phyloP scores from a whole-genome alignment of 768 basidiomycete genomes.

The Tricholoma terreum region DNA sequence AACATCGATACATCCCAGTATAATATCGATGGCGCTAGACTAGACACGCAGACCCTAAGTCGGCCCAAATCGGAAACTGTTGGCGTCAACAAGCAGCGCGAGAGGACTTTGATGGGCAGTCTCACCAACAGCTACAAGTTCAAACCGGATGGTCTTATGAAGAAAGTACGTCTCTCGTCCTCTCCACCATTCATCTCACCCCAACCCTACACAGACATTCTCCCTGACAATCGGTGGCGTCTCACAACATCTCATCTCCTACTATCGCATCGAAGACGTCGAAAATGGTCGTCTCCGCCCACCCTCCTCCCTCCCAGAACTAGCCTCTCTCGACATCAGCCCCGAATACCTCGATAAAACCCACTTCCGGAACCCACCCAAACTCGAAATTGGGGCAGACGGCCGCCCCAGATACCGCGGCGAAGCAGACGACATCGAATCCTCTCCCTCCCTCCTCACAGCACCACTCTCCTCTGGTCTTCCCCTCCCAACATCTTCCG shows the following conservation, averaged over 20 bases:
- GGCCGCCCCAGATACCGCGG: conserved; percentile 81
- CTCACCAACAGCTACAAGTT: conserved; percentile 93
- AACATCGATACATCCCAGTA: conserved; percentile 33
- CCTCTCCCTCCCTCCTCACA: conserved; percentile 37
- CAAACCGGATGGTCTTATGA: conserved; percentile 91
- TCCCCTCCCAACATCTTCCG: conserved; percentile 32
- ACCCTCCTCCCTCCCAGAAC: conserved; percentile 85
- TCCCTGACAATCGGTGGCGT: conserved; percentile 83
- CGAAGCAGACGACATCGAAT: conserved; percentile 71
- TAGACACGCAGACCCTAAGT: conserved; percentile 51
- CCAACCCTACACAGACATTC: conserved; percentile 62
- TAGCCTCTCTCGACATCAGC: conserved; percentile 82
- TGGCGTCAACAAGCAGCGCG: conserved; percentile 67
- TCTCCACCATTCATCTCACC: neutral
- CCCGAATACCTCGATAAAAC: conserved; percentile 87
- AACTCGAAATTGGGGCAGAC: conserved; percentile 82
- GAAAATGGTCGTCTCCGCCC: conserved; percentile 82
- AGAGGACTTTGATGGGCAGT: conserved; percentile 83
- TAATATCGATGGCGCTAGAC: conserved; percentile 23
- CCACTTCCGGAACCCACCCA: conserved; percentile 87
- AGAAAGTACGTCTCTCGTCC: conserved; percentile 67
- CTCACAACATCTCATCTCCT: conserved; percentile 90
- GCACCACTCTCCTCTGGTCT: conserved; percentile 43
- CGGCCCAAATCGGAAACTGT: conserved; percentile 55
- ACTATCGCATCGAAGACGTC: conserved; percentile 92